A percentile compares a stretch with the other conserved stretches of the same genome.
Evolutionary conservation across 192 early-diverging fungal species (phyloP).

Genomic region (Umbelopsis ramanniana): DNA sequence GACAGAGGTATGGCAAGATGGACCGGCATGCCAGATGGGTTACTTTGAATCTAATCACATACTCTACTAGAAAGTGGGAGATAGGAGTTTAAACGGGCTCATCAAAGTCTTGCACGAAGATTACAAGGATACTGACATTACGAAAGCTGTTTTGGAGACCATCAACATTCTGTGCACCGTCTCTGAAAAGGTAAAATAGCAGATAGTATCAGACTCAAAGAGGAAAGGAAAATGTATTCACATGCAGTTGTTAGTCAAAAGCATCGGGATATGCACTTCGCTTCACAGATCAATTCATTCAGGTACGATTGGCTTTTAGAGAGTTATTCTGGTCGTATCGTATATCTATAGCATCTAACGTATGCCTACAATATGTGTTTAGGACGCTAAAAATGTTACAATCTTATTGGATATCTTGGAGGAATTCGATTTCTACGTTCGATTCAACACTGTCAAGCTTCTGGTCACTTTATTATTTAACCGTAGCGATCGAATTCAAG

Average conservation of each 20-base stretch:
- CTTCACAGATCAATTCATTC: constrained; percentile 48
- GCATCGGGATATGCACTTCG: constrained; percentile 25
- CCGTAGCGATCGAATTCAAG: constrained; percentile 69
- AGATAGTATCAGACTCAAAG: too few relatives aligned
- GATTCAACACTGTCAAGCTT: constrained; percentile 90
- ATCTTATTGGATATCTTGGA: constrained; percentile 86
- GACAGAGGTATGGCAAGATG: constrained; percentile 55
- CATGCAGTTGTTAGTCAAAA: neutral
- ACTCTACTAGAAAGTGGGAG: constrained; percentile 76
- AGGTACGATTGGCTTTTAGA: constrained; percentile 33
- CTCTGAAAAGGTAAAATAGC: constrained; percentile 23
- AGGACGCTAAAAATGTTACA: constrained; percentile 74
- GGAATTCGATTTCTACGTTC: constrained; percentile 92
- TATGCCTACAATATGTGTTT: too few relatives aligned
- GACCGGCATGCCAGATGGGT: neutral
- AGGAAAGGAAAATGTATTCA: neutral
- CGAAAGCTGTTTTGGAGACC: constrained; percentile 88
- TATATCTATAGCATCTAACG: constrained; percentile 18
- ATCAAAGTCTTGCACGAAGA: constrained; percentile 78
- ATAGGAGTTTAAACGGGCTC: constrained; percentile 73
- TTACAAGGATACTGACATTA: constrained; percentile 82
- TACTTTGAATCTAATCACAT: neutral
- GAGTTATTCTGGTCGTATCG: neutral
- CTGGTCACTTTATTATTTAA: constrained; percentile 75
- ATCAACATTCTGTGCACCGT: constrained; percentile 74